Conservation (phyloP, 495 filamentous ascomycete species). For the Thozetella sp. region DNA sequence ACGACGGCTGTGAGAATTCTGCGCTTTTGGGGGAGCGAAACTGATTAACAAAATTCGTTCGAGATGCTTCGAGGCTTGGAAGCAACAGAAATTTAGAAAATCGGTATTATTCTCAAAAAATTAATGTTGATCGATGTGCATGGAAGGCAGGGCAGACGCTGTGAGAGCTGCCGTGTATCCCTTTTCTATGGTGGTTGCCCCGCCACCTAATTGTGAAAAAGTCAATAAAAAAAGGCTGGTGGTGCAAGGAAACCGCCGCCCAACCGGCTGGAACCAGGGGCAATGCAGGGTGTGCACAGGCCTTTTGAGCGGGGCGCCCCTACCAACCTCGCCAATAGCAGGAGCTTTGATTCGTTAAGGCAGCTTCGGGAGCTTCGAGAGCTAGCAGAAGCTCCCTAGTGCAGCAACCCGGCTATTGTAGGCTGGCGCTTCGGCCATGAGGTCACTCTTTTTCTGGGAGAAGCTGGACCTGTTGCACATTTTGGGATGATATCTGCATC, state of each 20-base stretch:
- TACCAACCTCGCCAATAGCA: background rate
- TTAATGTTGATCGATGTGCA: background rate
- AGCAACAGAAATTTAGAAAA: too few species aligned
- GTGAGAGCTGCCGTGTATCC: conserved; percentile 19
- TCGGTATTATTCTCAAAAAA: conserved; percentile 3
- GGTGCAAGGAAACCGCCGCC: background rate
- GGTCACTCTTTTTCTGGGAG: too few species aligned
- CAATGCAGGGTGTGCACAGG: conserved; percentile 1
- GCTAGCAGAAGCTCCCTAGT: background rate
- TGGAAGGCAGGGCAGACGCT: conserved; percentile 6
- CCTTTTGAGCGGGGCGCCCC: background rate
- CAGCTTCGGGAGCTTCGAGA: background rate
- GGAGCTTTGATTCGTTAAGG: background rate
- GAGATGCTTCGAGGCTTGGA: too few species aligned
- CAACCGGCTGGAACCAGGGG: background rate
- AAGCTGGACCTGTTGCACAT: too few species aligned
- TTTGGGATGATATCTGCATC: too few species aligned
- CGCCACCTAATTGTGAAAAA: conserved; percentile 33
- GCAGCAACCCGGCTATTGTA: too few species aligned
- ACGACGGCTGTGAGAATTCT: too few species aligned
- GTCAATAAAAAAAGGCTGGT: conserved; percentile 48
- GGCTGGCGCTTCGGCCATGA: too few species aligned
- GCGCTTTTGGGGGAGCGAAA: too few species aligned
- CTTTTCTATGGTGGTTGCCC: conserved; percentile 33
- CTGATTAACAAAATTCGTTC: too few species aligned